A percentile compares a stretch with the other conserved stretches of the same genome.
These are phyloP conservation scores for Myrmaecium sp. DNA, from an alignment of 2,329 filamentous ascomycete genomes.

Conservation along the genomic window DNA sequence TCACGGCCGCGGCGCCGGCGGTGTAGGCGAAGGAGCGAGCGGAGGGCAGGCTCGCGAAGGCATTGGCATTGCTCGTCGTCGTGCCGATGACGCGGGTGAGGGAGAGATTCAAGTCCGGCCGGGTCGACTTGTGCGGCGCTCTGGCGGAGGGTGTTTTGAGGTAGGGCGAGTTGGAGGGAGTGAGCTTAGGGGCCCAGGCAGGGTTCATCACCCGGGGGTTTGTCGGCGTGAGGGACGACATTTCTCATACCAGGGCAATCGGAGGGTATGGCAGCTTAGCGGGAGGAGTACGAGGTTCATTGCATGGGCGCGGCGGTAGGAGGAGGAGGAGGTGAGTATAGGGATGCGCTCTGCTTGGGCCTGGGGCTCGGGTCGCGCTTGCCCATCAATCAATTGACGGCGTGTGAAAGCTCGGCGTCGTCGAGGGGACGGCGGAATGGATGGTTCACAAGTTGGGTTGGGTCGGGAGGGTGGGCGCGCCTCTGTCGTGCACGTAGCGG, in stretches of 20 bases:
- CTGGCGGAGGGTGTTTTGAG: slow-evolving; percentile 42
- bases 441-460: too few species aligned
- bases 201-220: slow-evolving; percentile 25
- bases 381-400: too few species aligned
- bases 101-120: slow-evolving; percentile 38
- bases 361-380: too few species aligned
- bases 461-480: too few species aligned
- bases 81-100: slow-evolving; percentile 80
- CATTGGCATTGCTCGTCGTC: slow-evolving; percentile 67
- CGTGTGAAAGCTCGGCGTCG: too few species aligned
- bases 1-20: slow-evolving; percentile 82
- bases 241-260: slow-evolving; percentile 9
- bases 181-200: slow-evolving; percentile 28
- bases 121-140: slow-evolving; percentile 40
- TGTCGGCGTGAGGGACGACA: slow-evolving; percentile 23
- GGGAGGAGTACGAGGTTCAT: too few species aligned
- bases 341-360: too few species aligned
- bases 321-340: too few species aligned
- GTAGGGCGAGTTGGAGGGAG: slow-evolving; percentile 59
- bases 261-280: slow-evolving; percentile 4
- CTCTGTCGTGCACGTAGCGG: too few species aligned
- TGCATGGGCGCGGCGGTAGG: too few species aligned
- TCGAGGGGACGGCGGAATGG: too few species aligned
- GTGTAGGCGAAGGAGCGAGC: slow-evolving; percentile 68
- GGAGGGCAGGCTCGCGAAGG: slow-evolving; percentile 64